Percentiles rank a stretch among this genome's conserved stretches.
Evolutionary conservation across 495 filamentous ascomycete species (phyloP).

Genomic region (Hypomontagnella submonticulosa): DNA sequence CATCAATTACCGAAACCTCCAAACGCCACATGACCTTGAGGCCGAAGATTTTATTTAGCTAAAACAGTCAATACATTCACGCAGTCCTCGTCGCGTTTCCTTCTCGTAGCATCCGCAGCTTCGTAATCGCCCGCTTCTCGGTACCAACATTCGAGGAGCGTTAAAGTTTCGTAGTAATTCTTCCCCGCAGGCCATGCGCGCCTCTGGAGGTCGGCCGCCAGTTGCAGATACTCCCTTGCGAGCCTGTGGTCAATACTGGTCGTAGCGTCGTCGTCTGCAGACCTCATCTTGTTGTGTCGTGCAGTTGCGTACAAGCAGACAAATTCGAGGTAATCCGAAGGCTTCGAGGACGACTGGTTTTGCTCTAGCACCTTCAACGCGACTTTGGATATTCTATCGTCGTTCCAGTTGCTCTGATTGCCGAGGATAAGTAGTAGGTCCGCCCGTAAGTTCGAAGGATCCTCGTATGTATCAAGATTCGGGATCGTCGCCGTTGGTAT

Average conservation of each 20-base stretch:
- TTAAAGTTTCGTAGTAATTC: conserved; percentile 47
- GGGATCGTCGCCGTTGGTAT: conserved; percentile 44
- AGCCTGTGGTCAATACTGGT: conserved; percentile 38
- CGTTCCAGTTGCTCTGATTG: conserved; percentile 44
- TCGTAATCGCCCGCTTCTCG: conserved; percentile 40
- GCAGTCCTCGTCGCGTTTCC: conserved; percentile 26
- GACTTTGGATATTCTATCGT: conserved; percentile 42
- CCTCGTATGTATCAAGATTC: conserved; percentile 31
- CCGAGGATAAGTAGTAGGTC: conserved; percentile 47
- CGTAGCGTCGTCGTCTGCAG: conserved; percentile 14
- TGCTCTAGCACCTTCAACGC: conserved; percentile 38
- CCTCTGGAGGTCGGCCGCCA: conserved; percentile 41
- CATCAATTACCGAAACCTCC: neutral
- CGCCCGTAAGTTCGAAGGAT: conserved; percentile 43
- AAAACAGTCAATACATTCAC: conserved; percentile 26
- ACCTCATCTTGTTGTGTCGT: conserved; percentile 34
- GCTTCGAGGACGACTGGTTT: conserved; percentile 31
- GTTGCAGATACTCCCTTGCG: conserved; percentile 42
- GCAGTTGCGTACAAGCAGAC: conserved; percentile 43
- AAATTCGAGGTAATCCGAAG: conserved; percentile 45
- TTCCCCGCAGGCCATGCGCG: conserved; percentile 45
- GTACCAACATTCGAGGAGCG: conserved; percentile 45
- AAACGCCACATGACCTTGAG: conserved; percentile 24
- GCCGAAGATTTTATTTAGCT: conserved; percentile 10
- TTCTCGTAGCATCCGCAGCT: conserved; percentile 33